Evolutionary conservation across 331 rosid species (phyloP), one percentile per base, ranked within the genome.

Genomic region (Malus hybrid): DNA sequence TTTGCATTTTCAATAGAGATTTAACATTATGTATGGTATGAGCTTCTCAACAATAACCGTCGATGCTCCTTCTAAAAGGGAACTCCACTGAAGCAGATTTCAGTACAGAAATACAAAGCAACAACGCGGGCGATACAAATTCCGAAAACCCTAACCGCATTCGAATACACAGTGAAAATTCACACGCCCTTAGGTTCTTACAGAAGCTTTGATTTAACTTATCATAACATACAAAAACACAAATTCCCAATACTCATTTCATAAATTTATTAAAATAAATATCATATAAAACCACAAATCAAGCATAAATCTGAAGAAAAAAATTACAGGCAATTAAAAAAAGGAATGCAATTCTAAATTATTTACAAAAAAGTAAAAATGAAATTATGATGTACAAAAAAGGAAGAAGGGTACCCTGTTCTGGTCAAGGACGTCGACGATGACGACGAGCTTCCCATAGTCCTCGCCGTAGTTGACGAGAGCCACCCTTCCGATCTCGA

Each of bases 381-480:
- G 63, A 10, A 19, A 18, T 52, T 50, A 50, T 13, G 20, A 77
- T 27, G 24, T 57, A 10, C 6, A 19, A 28, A 16, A 31, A 10
- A 46, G 56, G 39, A 2, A 9, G 1, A 16, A 6, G 4, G 55
- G 32, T 77, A 87, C 89, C 80, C 86, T 68, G 61, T 85, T 83
- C 28, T 83, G 89, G 78, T 85, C 86, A 11, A 88, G 18, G 55
- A 85, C 86, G n/a, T 88, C 88, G 10, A 85, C 88, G 22, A 85
- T 85, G 71, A 81, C 85, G 16, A 88, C 86, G 24, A 88, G 89
- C 77, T 66, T 85, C 29, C 89, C 87, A 22, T 83, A 85, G 77
- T 83, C 89, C 70, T 87, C 80, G 64, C 88, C 87, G 48, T 82
- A 85, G 82, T 87, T 87, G 80, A 85, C 85, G 78, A 87, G 87